Conservation (phyloP, 75 land plant species). For the Sequoia sempervirens region DNA sequence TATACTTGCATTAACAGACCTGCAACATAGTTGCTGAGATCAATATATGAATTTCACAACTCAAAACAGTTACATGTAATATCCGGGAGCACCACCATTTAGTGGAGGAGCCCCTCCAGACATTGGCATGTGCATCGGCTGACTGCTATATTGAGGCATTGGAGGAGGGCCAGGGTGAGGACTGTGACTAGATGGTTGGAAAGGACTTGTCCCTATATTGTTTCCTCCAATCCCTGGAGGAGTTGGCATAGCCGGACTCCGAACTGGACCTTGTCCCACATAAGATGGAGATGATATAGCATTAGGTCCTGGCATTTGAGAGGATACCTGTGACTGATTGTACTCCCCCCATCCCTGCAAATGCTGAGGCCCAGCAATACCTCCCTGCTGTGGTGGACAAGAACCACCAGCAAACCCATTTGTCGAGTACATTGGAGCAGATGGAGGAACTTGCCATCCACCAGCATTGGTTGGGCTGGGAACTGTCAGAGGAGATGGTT, state of each 20-base stretch:
- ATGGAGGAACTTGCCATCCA: conserved; percentile 11
- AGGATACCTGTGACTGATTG: conserved; percentile 4
- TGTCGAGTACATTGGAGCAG: conserved; percentile 1
- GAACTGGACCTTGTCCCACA: conserved; percentile 4
- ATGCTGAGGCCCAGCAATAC: conserved; percentile 2
- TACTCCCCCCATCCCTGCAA: conserved; percentile 11
- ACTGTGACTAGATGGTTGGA: conserved; percentile 6
- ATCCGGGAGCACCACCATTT: background rate
- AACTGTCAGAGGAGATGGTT: conserved; percentile 20
- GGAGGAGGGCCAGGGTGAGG: conserved; percentile 3
- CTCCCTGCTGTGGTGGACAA: conserved; percentile 6
- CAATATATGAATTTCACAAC: conserved; percentile 3
- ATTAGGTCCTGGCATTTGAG: conserved; percentile 3
- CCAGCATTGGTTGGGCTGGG: background rate
- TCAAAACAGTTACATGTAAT: conserved; percentile 2
- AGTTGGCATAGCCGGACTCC: background rate
- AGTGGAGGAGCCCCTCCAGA: conserved; percentile 9
- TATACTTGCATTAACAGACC: background rate
- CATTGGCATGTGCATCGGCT: conserved; percentile 8
- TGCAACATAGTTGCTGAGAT: conserved; percentile 5
- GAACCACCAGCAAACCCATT: background rate
- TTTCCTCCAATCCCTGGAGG: conserved; percentile 8
- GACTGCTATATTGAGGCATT: conserved; percentile 9
- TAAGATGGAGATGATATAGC: conserved; percentile 8
- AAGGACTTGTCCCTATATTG: background rate